Conservation (phyloP, 2,329 filamentous ascomycete species). For the Colletotrichum musicola region DNA sequence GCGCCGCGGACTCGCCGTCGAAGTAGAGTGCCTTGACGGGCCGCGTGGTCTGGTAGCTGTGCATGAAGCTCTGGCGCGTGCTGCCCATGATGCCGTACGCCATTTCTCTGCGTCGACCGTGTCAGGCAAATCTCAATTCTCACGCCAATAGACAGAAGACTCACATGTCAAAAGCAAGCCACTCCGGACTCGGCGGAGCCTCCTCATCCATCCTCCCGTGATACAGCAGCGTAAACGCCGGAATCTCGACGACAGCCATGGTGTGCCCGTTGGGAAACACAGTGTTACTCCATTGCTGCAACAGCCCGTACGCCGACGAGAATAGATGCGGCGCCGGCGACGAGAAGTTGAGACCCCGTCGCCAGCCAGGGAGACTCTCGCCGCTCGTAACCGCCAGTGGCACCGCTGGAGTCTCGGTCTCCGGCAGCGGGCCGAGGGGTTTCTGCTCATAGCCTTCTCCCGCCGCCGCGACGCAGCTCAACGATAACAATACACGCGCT, state of each 20-base stretch:
- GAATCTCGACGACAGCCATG: constrained; percentile 59
- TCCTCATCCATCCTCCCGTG: constrained; percentile 59
- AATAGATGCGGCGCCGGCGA: constrained; percentile 62
- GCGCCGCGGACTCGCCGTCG: constrained; percentile 62
- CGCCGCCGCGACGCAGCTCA: not conserved
- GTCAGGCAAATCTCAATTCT: not conserved
- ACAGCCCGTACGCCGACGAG: constrained; percentile 58
- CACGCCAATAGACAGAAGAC: constrained; percentile 22
- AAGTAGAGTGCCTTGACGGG: constrained; percentile 60
- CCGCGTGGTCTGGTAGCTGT: constrained; percentile 62
- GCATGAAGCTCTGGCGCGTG: constrained; percentile 56
- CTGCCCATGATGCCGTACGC: constrained; percentile 66
- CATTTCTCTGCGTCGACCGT: constrained; percentile 54
- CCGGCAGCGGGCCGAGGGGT: not conserved
- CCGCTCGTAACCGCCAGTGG: too few species aligned
- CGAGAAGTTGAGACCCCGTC: constrained; percentile 56
- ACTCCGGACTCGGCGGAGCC: constrained; percentile 61
- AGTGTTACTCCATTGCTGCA: constrained; percentile 65
- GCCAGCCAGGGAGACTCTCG: not conserved
- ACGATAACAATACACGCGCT: not conserved
- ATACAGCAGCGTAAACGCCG: constrained; percentile 61
- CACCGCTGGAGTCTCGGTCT: too few species aligned
- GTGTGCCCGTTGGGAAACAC: constrained; percentile 64
- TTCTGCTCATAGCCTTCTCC: constrained; percentile 10
- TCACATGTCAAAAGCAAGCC: constrained; percentile 63